Conservation (phyloP, 768 basidiomycete species). For the Clavulina sp. region DNA sequence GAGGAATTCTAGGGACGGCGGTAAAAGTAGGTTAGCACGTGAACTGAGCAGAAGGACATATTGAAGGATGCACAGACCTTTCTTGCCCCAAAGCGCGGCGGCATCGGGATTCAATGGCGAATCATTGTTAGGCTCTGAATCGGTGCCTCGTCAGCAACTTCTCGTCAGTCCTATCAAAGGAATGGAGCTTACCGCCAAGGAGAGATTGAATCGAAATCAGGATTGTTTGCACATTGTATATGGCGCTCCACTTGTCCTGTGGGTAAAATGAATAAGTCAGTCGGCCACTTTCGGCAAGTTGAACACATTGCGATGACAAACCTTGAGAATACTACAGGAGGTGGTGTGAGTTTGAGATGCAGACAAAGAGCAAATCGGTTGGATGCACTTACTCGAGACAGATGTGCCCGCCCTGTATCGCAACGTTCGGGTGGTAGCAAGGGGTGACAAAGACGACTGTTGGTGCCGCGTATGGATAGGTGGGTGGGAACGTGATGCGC, state of each 20-base stretch:
- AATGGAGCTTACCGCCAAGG: conserved; percentile 47
- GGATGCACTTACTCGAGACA: conserved; percentile 45
- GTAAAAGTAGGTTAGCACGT: no score
- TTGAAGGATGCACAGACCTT: conserved; percentile 7
- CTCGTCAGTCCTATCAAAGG: neutral
- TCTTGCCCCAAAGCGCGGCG: conserved; percentile 50
- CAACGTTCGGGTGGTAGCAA: conserved; percentile 85
- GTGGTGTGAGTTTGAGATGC: neutral
- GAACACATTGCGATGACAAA: conserved; percentile 30
- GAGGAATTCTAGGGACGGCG: no score
- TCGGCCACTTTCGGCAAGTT: conserved; percentile 49
- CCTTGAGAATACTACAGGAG: neutral
- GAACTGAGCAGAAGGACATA: no score
- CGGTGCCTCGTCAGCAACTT: conserved; percentile 1
- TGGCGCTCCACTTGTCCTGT: conserved; percentile 86
- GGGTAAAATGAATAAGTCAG: neutral
- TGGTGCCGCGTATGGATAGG: conserved; percentile 78
- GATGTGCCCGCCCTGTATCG: conserved; percentile 52
- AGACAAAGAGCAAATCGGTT: neutral
- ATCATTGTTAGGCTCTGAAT: conserved; percentile 87
- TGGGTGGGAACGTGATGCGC: conserved; percentile 66
- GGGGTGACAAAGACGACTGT: conserved; percentile 66
- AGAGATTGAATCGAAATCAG: conserved; percentile 75
- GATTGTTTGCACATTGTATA: conserved; percentile 82
- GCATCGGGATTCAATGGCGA: conserved; percentile 83